phyloP scores from a whole-genome alignment of 768 basidiomycete genomes.

The Lactifluus hygrophoroides region DNA sequence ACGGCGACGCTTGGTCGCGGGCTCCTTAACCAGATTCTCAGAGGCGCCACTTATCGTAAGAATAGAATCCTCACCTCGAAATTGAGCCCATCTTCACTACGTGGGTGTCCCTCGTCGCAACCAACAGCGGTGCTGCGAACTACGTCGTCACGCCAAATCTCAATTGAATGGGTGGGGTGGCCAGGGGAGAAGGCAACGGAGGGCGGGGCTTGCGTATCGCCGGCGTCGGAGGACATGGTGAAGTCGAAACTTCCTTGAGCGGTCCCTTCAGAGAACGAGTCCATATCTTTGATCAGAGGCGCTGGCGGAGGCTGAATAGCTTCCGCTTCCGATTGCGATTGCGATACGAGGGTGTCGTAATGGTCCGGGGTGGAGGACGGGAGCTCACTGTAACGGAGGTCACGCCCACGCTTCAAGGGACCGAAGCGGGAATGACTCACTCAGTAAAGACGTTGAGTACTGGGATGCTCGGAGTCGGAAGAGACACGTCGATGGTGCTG shows the following conservation, averaged over 20 bases:
- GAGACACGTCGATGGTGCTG: conserved; percentile 17
- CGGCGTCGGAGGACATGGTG: conserved; percentile 25
- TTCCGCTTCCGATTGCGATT: conserved; percentile 22
- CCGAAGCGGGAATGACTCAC: conserved; percentile 13
- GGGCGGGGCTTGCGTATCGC: neutral
- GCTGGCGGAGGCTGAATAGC: conserved; percentile 29
- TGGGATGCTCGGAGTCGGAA: conserved; percentile 12
- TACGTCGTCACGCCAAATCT: conserved; percentile 39
- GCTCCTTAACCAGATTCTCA: conserved; percentile 19
- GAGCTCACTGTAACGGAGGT: conserved; percentile 1
- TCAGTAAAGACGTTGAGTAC: neutral
- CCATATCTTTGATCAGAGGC: conserved; percentile 46
- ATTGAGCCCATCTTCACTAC: conserved; percentile 1
- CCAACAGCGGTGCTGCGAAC: conserved; percentile 8
- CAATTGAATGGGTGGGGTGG: conserved; percentile 28
- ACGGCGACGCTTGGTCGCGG: conserved; percentile 21
- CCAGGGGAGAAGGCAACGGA: conserved; percentile 20
- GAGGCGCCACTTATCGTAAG: conserved; percentile 1
- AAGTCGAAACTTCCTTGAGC: conserved; percentile 45
- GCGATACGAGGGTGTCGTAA: conserved; percentile 7
- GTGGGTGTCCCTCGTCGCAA: neutral
- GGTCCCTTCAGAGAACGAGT: conserved; percentile 54
- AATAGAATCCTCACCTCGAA: conserved; percentile 13
- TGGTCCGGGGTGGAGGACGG: conserved; percentile 4
- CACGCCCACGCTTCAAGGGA: neutral